Conservation (phyloP, 192 early-diverging fungal genomes). For the Coemansia umbellata region DNA sequence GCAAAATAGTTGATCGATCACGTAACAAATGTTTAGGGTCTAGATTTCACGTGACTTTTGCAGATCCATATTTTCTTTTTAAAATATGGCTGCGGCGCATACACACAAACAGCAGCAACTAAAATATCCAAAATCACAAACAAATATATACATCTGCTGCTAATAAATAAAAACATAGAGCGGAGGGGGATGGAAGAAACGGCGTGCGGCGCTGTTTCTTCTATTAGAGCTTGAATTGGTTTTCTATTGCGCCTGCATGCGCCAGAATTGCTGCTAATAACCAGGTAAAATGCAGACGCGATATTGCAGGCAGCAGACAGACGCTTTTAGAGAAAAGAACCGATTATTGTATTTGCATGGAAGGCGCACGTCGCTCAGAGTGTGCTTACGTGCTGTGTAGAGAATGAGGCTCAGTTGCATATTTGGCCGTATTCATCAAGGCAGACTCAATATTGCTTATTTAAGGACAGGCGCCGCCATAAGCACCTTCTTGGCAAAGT, state of each 20-base stretch:
- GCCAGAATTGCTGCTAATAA: slow-evolving; percentile 8
- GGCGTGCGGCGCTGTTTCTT: neutral
- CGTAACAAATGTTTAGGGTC: neutral
- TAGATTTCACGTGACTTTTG: neutral
- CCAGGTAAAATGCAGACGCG: neutral
- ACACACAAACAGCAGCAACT: neutral
- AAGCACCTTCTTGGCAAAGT: neutral
- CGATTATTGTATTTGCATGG: slow-evolving; percentile 1
- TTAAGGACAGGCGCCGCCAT: neutral
- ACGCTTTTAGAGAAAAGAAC: neutral
- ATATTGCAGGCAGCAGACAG: neutral
- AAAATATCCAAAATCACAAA: neutral
- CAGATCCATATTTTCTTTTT: neutral
- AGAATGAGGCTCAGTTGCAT: slow-evolving; percentile 30
- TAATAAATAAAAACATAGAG: too few relatives aligned
- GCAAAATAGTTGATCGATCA: neutral
- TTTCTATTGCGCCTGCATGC: neutral
- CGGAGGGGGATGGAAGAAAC: too few relatives aligned
- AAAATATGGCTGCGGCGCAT: neutral
- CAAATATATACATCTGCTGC: too few relatives aligned
- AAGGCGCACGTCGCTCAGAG: too few relatives aligned
- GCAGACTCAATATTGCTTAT: neutral
- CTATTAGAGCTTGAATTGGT: neutral
- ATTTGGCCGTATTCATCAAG: neutral
- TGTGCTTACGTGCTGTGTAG: too few relatives aligned